Conservation (phyloP, 2,329 filamentous ascomycete species). For the Alternaria sp. region DNA sequence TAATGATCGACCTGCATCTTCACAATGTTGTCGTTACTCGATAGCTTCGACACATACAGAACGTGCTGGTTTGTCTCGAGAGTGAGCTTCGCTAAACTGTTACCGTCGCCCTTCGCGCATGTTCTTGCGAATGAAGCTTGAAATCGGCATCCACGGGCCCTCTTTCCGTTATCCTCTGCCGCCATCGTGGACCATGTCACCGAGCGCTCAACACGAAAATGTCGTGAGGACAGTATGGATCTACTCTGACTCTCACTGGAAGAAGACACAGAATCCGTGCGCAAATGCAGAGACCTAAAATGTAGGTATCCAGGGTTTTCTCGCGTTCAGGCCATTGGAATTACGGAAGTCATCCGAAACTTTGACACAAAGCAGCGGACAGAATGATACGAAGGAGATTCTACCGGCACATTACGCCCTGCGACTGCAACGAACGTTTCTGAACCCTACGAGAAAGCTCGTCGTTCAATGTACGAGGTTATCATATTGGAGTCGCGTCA, state of each 20-base stretch:
- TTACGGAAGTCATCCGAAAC: too few relatives aligned
- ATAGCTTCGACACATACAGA: constrained; percentile 21
- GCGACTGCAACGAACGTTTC: background rate
- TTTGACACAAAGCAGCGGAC: background rate
- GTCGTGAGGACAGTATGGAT: background rate
- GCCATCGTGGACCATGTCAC: background rate
- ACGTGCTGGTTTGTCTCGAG: background rate
- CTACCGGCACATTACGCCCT: background rate
- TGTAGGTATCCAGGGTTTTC: too few relatives aligned
- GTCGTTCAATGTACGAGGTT: background rate
- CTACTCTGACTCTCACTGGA: background rate
- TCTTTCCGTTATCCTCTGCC: background rate
- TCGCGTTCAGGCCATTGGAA: too few relatives aligned
- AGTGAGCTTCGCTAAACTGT: too few relatives aligned
- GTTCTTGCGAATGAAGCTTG: background rate
- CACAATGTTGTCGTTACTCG: constrained; percentile 13
- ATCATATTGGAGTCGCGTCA: background rate
- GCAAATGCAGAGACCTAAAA: too few relatives aligned
- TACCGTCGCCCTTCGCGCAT: background rate
- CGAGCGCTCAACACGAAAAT: background rate
- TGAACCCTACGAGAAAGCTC: background rate
- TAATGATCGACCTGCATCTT: constrained; percentile 7
- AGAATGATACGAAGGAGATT: background rate
- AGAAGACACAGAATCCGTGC: background rate
- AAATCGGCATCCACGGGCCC: background rate